Evolutionary conservation across 2,329 filamentous ascomycete genomes (phyloP), one percentile per base, ranked within the genome.

Genomic region (Colletotrichum australisinense): DNA sequence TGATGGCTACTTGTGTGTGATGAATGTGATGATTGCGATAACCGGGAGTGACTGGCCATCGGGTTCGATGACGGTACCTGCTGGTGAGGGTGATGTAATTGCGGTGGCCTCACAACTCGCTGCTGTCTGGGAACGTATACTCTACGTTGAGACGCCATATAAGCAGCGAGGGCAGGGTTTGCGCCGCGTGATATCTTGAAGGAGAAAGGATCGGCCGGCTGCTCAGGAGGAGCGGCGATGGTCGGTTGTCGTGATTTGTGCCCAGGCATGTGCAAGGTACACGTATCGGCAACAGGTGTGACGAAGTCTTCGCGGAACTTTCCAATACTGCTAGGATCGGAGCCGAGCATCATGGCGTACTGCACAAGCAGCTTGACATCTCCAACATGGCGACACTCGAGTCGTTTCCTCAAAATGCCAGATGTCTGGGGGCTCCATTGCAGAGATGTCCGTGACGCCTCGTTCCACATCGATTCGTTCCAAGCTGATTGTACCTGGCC

Each of bases 331-430:
- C 76, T 73, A 7, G 80, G 76, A 67, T 83, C 77, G 5, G 82
- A 80, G 26, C 83, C 83, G n/a, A 86, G 77, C 5, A 81, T 77
- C 35, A 84, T 77, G 38, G 84, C 82, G 67, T 83, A 84, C 56
- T 84, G 81, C 11, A 86, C 79, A 9, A 86, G 76, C 16, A 81
- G 75, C 35, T 81, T 78, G 5, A 84, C 60, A 66, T 86, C 82
- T 26, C 80, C 81, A 19, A 87, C 78, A 73, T 87, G 85, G 3
- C 84, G 80, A 24, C 84, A 86, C 75, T 87, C 85, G 4, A 87
- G 81, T 53, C 83, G 81, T 73, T 86, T 87, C 16, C 84, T 79
- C 42, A 86, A 75, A 5, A 84, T 80, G 38, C 81, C 81, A 19
- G 84, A 86, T 4, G 81, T 82, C 49, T 85, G 82, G 2, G 85